These are phyloP conservation scores for Hygrocybe coccinea DNA, from an alignment of 768 basidiomycete species.

Conservation along the genomic window DNA sequence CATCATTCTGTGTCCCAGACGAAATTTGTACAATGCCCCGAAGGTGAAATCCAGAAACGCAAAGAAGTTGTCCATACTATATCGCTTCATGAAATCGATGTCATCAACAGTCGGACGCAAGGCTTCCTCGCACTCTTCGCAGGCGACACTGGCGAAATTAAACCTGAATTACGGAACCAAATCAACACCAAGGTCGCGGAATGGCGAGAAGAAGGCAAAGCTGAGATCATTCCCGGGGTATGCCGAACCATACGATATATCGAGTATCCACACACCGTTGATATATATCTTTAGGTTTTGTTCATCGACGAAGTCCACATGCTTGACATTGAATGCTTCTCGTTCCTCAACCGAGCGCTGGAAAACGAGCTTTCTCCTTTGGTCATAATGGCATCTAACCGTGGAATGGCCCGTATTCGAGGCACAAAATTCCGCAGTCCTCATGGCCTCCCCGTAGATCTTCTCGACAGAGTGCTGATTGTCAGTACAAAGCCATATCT, in stretches of 20 bases:
- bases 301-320: slow-evolving; percentile 99
- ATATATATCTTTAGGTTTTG: slow-evolving; percentile 57
- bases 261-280: background rate
- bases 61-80: slow-evolving; percentile 98
- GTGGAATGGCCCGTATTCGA: slow-evolving; percentile 90
- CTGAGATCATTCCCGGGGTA: slow-evolving; percentile 94
- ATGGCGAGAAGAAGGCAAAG: slow-evolving; percentile 98
- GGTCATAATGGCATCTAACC: slow-evolving; percentile 97
- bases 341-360: slow-evolving; percentile 93
- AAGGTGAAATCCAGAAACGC: slow-evolving; percentile 96
- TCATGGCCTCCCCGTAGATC: slow-evolving; percentile 90
- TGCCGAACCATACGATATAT: slow-evolving; percentile 23
- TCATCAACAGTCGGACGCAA: slow-evolving; percentile 97
- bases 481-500: slow-evolving; percentile 88
- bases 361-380: slow-evolving; percentile 91
- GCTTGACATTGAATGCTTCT: slow-evolving; percentile 99
- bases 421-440: slow-evolving; percentile 93
- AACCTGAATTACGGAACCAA: slow-evolving; percentile 91
- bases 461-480: slow-evolving; percentile 92
- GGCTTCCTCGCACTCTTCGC: slow-evolving; percentile 94
- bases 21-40: slow-evolving; percentile 96
- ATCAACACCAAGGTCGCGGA: slow-evolving; percentile 96
- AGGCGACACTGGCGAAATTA: slow-evolving; percentile 98
- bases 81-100: slow-evolving; percentile 97
- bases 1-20: slow-evolving; percentile 51